These are phyloP conservation scores for Aegilops bicornis DNA, from an alignment of 176 grass and related monocot genomes.

Conservation along the genomic window DNA sequence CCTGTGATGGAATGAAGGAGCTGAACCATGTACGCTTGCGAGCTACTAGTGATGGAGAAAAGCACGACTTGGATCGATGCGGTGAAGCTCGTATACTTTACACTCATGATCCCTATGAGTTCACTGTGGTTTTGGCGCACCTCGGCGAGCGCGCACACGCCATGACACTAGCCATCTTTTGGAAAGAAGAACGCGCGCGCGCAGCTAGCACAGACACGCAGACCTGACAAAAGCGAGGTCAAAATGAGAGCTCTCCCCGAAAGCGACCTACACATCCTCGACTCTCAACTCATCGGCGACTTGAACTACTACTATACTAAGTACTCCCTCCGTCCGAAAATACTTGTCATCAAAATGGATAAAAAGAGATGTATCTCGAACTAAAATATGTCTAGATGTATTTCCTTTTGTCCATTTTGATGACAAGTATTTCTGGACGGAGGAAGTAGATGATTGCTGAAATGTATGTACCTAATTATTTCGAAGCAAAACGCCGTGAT, in stretches of 20 bases:
- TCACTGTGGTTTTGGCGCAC: slow-evolving; percentile 44
- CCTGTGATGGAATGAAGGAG: background rate
- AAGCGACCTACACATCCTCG: slow-evolving; percentile 10
- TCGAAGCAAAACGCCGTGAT: slow-evolving; percentile 1
- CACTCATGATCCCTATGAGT: slow-evolving; percentile 68
- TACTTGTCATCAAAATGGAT: too few relatives aligned
- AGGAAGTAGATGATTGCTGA: slow-evolving; percentile 11
- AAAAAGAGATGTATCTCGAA: too few relatives aligned
- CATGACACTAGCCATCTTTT: slow-evolving; percentile 33
- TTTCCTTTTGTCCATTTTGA: too few relatives aligned
- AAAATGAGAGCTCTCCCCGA: slow-evolving; percentile 48
- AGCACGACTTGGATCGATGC: slow-evolving; percentile 13
- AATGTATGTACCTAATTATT: slow-evolving; percentile 18
- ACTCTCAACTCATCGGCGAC: slow-evolving; percentile 3
- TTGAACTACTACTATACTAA: background rate
- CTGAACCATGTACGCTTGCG: background rate
- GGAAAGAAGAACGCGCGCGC: slow-evolving; percentile 39
- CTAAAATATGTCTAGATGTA: too few relatives aligned
- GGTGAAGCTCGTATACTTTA: slow-evolving; percentile 43
- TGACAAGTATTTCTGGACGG: too few relatives aligned
- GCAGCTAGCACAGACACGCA: slow-evolving; percentile 10
- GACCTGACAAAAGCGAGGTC: slow-evolving; percentile 53
- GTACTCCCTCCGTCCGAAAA: too few relatives aligned
- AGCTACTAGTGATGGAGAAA: slow-evolving; percentile 16
- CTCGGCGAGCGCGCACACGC: slow-evolving; percentile 31